These are phyloP conservation scores for Pseudogymnoascus sp. DNA, from an alignment of 2,329 filamentous ascomycete species.

Conservation along the genomic window DNA sequence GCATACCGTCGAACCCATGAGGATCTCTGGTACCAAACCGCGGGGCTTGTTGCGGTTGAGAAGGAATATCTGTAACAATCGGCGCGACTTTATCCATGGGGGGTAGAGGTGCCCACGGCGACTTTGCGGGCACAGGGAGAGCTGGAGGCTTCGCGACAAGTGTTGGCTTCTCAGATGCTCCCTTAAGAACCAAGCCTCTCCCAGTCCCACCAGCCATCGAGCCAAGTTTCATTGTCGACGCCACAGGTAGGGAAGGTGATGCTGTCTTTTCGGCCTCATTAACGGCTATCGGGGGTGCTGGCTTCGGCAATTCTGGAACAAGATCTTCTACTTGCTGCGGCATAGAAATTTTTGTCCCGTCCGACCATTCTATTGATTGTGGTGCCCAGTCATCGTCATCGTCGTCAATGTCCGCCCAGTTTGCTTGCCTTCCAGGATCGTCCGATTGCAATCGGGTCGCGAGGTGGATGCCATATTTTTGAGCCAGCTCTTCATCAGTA, in stretches of 20 bases:
- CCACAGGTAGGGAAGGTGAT: conserved; percentile 24
- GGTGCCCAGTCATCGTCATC: conserved; percentile 83
- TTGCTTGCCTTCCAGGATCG: conserved; percentile 64
- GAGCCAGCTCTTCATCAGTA: conserved; percentile 75
- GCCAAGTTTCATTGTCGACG: conserved; percentile 23
- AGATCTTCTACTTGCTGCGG: conserved; percentile 48
- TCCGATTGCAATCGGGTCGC: conserved; percentile 70
- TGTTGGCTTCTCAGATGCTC: conserved; percentile 58
- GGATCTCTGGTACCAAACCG: conserved; percentile 48
- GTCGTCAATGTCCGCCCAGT: conserved; percentile 86
- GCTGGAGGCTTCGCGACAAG: conserved; percentile 63
- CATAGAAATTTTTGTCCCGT: conserved; percentile 74
- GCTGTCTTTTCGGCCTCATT: conserved; percentile 22
- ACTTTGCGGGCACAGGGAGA: conserved; percentile 65
- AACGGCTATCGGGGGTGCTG: conserved; percentile 22
- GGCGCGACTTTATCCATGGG: conserved; percentile 76
- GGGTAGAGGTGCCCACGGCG: conserved; percentile 82
- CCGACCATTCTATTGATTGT: conserved; percentile 79
- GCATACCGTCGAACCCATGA: conserved; percentile 44
- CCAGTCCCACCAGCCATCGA: conserved; percentile 25
- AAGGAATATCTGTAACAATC: conserved; percentile 47
- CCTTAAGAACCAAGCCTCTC: conserved; percentile 58
- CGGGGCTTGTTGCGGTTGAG: conserved; percentile 31
- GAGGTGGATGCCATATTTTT: conserved; percentile 80
- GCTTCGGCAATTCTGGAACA: conserved; percentile 9